Conservation (phyloP, 306 rosid species). For the Cicer yamashitae region DNA sequence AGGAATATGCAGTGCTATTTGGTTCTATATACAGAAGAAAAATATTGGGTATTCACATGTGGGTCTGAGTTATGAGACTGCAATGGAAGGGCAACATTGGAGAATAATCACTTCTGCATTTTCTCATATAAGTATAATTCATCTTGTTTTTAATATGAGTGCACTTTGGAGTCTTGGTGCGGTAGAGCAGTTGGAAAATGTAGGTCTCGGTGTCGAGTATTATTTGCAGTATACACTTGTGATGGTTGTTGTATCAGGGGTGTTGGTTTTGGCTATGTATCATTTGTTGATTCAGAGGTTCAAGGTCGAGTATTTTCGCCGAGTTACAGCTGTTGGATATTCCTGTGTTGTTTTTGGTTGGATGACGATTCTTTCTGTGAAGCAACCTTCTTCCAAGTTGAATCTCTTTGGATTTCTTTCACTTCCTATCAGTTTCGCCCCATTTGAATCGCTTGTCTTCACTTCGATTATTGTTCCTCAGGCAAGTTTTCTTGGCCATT, state of each 20-base stretch:
- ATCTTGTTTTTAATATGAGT: slow-evolving; percentile 95
- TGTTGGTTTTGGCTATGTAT: slow-evolving; percentile 77
- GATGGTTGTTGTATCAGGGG: slow-evolving; percentile 76
- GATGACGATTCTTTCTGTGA: slow-evolving; percentile 97
- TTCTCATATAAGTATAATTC: slow-evolving; percentile 89
- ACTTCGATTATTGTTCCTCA: slow-evolving; percentile 96
- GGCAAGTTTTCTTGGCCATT: slow-evolving; percentile 96
- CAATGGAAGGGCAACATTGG: slow-evolving; percentile 92
- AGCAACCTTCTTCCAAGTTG: slow-evolving; percentile 88
- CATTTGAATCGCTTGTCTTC: slow-evolving; percentile 90
- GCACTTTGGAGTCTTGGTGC: slow-evolving; percentile 98
- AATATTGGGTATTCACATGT: slow-evolving; percentile 93
- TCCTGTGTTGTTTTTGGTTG: slow-evolving; percentile 99
- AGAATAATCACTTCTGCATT: slow-evolving; percentile 91
- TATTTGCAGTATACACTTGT: slow-evolving; percentile 96
- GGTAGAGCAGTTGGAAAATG: slow-evolving; percentile 70
- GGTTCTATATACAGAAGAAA: slow-evolving; percentile 93
- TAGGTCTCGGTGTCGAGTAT: slow-evolving; percentile 84
- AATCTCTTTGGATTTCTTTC: slow-evolving; percentile 95
- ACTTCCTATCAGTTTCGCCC: slow-evolving; percentile 95
- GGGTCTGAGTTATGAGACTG: slow-evolving; percentile 90
- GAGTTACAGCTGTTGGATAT: slow-evolving; percentile 94
- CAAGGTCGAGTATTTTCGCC: slow-evolving; percentile 83
- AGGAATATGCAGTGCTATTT: slow-evolving; percentile 83
- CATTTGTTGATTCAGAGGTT: slow-evolving; percentile 83